Evolutionary conservation across 2,329 filamentous ascomycete genomes (phyloP).

Genomic region (Immersiporthe knoxdaviesiana): DNA sequence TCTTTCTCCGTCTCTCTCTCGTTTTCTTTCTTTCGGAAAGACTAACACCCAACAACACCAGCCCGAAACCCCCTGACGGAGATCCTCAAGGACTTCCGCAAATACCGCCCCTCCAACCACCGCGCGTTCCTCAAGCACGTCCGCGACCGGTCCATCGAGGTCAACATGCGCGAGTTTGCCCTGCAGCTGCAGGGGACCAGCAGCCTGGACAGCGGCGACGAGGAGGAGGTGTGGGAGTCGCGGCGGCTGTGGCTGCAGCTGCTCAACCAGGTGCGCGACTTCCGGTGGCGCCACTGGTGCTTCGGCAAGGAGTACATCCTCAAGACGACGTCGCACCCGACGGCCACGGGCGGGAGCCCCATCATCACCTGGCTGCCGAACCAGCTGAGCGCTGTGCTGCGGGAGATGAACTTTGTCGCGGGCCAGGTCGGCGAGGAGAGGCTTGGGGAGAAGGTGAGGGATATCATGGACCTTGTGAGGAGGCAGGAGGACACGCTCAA

Average conservation of each 20-base stretch:
- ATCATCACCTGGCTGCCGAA: slow-evolving; percentile 87
- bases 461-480: slow-evolving; percentile 69
- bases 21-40: no score
- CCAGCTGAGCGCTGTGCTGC: slow-evolving; percentile 74
- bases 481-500: slow-evolving; percentile 67
- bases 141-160: slow-evolving; percentile 48
- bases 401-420: slow-evolving; percentile 66
- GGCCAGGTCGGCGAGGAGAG: slow-evolving; percentile 49
- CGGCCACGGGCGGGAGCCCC: slow-evolving; percentile 78
- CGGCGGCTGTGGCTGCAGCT: slow-evolving; percentile 65
- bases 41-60: not conserved
- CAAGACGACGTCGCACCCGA: slow-evolving; percentile 75
- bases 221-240: slow-evolving; percentile 55
- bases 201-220: slow-evolving; percentile 36
- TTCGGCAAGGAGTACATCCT: slow-evolving; percentile 85
- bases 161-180: slow-evolving; percentile 63
- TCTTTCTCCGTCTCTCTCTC: no score
- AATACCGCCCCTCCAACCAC: slow-evolving; percentile 88
- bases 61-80: slow-evolving; percentile 83
- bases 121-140: slow-evolving; percentile 81
- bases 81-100: slow-evolving; percentile 85
- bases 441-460: slow-evolving; percentile 52
- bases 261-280: slow-evolving; percentile 77
- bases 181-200: slow-evolving; percentile 40
- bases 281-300: slow-evolving; percentile 84